Evolutionary conservation across 257 asterid genomes (phyloP).

Genomic region (Gentiana dahurica): DNA sequence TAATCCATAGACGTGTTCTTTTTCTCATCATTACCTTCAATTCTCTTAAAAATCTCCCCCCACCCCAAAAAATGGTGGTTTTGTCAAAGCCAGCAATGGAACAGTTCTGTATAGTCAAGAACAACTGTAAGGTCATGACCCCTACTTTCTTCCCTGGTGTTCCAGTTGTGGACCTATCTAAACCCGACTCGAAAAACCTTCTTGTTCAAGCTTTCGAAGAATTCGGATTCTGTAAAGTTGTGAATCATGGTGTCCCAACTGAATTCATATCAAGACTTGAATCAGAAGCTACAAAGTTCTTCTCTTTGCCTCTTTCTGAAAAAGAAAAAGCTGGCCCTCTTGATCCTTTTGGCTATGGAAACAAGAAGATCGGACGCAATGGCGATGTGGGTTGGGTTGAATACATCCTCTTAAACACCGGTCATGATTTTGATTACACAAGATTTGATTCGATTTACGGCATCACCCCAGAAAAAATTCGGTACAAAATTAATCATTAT

Average conservation of each 20-base stretch:
- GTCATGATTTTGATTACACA: slow-evolving; percentile 28
- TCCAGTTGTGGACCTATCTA: slow-evolving; percentile 69
- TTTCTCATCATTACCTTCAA: neutral
- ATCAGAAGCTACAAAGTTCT: slow-evolving; percentile 53
- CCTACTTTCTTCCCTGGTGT: slow-evolving; percentile 27
- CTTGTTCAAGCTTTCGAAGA: slow-evolving; percentile 73
- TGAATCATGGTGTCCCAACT: slow-evolving; percentile 56
- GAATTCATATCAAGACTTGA: slow-evolving; percentile 44
- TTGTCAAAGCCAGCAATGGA: slow-evolving; percentile 20
- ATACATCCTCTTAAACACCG: slow-evolving; percentile 45
- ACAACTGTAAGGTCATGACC: slow-evolving; percentile 4
- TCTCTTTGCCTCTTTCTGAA: slow-evolving; percentile 40
- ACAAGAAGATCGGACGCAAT: slow-evolving; percentile 44
- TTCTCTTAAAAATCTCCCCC: too few species aligned
- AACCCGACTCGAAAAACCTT: slow-evolving; percentile 44
- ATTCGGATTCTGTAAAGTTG: slow-evolving; percentile 66
- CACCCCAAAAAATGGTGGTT: slow-evolving; percentile 23
- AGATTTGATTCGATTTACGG: slow-evolving; percentile 40
- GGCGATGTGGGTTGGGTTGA: slow-evolving; percentile 76
- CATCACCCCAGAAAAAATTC: slow-evolving; percentile 43
- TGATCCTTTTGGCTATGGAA: slow-evolving; percentile 74
- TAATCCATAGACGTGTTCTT: neutral
- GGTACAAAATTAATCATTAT: slow-evolving; percentile 18
- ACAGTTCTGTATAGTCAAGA: slow-evolving; percentile 19
- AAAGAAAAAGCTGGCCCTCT: slow-evolving; percentile 55